Percentiles rank a stretch among this genome's conserved stretches.
phyloP scores from a whole-genome alignment of 2,329 filamentous ascomycete species.

The Fusarium veterinarium region DNA sequence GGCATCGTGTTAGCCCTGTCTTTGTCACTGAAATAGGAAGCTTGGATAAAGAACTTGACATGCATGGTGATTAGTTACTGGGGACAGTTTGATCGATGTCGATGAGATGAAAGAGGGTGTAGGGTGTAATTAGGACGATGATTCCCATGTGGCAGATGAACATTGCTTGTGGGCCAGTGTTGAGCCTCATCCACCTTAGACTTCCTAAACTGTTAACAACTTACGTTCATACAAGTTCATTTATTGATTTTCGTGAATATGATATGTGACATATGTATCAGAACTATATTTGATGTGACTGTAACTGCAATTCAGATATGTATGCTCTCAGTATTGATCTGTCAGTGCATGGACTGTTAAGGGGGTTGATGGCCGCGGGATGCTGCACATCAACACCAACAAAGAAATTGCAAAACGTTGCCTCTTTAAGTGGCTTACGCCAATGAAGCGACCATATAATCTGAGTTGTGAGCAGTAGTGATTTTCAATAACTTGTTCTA shows the following conservation, averaged over 20 bases:
- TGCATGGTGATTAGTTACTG: not conserved
- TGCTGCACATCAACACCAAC: not conserved
- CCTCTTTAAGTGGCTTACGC: not conserved
- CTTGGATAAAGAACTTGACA: conserved; percentile 9
- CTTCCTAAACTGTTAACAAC: not conserved
- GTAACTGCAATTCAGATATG: not conserved
- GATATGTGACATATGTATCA: too few species aligned
- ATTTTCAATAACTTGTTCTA: not conserved
- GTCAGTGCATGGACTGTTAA: not conserved
- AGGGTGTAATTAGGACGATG: not conserved
- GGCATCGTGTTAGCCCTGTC: conserved; percentile 5
- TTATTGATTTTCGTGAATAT: not conserved
- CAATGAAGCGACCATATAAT: not conserved
- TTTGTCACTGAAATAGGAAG: conserved; percentile 27
- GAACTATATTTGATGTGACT: not conserved
- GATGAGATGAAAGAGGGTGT: not conserved
- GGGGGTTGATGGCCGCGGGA: not conserved
- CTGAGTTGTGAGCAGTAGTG: not conserved
- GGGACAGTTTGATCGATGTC: not conserved
- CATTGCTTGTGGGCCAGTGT: not conserved
- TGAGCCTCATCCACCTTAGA: conserved; percentile 23
- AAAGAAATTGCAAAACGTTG: not conserved
- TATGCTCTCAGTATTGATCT: not conserved
- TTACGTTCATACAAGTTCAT: not conserved
- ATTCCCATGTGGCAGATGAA: conserved; percentile 5